phyloP scores from a whole-genome alignment of 2,329 filamentous ascomycete genomes.

The Aspergillus novoparasiticus region DNA sequence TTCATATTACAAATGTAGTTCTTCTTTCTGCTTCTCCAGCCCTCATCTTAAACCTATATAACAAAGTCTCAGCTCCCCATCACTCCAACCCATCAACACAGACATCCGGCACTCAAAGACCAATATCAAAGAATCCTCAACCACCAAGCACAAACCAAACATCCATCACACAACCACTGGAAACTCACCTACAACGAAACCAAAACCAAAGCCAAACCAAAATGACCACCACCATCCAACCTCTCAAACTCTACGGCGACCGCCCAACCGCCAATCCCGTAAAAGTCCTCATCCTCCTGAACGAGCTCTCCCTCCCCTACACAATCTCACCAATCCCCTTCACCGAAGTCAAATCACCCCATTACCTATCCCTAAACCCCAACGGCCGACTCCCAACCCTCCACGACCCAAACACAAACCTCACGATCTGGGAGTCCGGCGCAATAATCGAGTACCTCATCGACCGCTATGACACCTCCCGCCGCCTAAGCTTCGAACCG shows the following conservation, averaged over 20 bases:
- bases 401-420: constrained; percentile 49
- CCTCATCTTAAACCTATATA: background rate
- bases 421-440: constrained; percentile 42
- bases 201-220: background rate
- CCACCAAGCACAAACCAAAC: background rate
- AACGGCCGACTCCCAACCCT: constrained; percentile 32
- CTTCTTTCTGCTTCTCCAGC: background rate
- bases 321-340: constrained; percentile 37
- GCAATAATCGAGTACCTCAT: constrained; percentile 29
- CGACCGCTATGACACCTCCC: constrained; percentile 48
- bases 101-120: background rate
- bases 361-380: constrained; percentile 37
- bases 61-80: too few relatives aligned
- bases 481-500: constrained; percentile 43
- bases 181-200: background rate
- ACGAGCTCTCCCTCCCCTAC: constrained; percentile 32
- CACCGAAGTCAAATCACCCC: constrained; percentile 46
- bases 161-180: background rate
- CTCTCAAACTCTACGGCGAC: background rate
- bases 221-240: background rate
- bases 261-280: constrained; percentile 7
- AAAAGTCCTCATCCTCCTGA: constrained; percentile 50
- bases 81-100: background rate
- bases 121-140: background rate
- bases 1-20: background rate